Base-by-base conservation (phyloP, 139 green algal genomes). In the Chloropicon primus region DNA sequence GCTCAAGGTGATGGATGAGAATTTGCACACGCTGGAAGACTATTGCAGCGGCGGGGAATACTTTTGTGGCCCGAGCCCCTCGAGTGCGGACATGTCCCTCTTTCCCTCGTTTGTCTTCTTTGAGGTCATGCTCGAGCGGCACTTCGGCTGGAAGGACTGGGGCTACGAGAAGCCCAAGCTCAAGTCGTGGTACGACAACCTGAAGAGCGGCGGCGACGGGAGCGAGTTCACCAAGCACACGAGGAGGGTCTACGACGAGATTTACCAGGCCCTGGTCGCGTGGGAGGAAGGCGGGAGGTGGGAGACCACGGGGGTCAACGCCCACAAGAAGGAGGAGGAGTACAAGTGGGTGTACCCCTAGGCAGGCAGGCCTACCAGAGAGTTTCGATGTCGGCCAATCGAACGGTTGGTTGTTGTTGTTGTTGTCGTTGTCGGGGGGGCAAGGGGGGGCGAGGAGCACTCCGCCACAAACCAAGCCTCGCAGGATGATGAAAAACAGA, bases 51-150 rank as follows among this genome's bases (percentile, higher is more conserved):
- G 21, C 26, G 71, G 72, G n/a, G 22, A 22, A 24, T 28, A 79
- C 23, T 25, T 29, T 76, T 5, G 21, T 28, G 27, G 75, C n/a
- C 26, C 22, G 75, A 74, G 23, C 5, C 71, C 71, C 24, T 74
- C 5, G 3, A 74, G 17, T 10, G 23, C 77, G 1, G 91, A 96
- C 71, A 80, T 75, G 1, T 84, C 90, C 0, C 77, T 94, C 41
- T 85, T 93, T 25, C 89, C 89, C 26, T 92, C 89, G 0, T 87
- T 93, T 62, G 82, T 91, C n/a, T 93, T 94, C 79, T 82, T 90
- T 23, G 78, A 78, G 0, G 84, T 84, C 81, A 92, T 93, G 2
- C 82, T 94, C 73, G 86, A 87, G 10, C 82, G 79, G 24, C 84
- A 88, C 75, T 96, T 94, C 79, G 90, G 91, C 17, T 94, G 90